Base-by-base conservation (phyloP, 1,284 basidiomycete species). In the Sanguinoderma infundibulare region DNA sequence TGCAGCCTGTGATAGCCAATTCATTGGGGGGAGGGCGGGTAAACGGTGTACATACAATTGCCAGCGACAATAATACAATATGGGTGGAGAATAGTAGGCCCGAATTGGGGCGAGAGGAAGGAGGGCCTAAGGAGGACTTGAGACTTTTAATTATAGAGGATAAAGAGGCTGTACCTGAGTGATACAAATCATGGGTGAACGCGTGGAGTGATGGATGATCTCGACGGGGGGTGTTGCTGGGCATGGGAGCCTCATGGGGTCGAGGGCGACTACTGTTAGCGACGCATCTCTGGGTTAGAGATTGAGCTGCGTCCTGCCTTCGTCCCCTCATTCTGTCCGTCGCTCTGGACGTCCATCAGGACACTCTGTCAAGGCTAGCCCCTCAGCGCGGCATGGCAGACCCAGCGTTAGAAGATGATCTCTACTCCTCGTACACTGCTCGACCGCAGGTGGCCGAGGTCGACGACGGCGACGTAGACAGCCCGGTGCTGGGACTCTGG, bases 251-350 rank as follows among this genome's bases (percentile, higher is more conserved):
- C 60, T 62, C 60, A 64, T 60, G 65, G 55, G 52, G 20, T 54
- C 56, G 49, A 44, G 60, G 59, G 65, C 57, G 58, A 62, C 60
- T 58, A 38, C 44, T 42, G 60, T 51, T 58, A 57, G 62, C 62
- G 62, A 66, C 65, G 54, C 61, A 63, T 59, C 61, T 53, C 57
- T 49, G 61, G 42, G 47, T 38, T 36, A 50, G 58, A 59, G 54
- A 49, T 56, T 55, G 51, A 30, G 59, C 53, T 49, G 47, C 53
- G 50, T 24, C 40, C 47, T 58, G 55, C 44, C 53, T 52, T 44
- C 54, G 71, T 72, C 58, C 72, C 50, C 59, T 61, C 44, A 38
- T 35, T 22, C 64, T 59, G 62, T 55, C 59, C 66, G 59, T 56
- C 63, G 55, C 59, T 57, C 60, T 54, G 51, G 55, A 62, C 65